Conservation (phyloP, 163 green algal species). For the Volvox carteri region DNA sequence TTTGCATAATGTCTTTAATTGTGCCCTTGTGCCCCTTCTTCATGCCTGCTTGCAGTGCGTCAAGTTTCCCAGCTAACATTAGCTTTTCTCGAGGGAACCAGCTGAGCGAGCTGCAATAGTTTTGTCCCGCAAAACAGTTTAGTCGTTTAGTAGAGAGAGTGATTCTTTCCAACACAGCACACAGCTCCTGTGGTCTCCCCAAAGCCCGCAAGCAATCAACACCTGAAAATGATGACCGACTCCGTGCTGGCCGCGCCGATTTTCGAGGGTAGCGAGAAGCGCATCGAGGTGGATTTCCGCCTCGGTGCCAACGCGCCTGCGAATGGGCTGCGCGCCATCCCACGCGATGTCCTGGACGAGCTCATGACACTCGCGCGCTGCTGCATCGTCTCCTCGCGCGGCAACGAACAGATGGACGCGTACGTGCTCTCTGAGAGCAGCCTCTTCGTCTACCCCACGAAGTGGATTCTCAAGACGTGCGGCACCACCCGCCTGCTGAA, state of each 20-base stretch:
- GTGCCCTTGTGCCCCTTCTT: not conserved
- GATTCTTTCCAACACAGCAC: conserved; percentile 55
- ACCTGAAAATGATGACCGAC: not conserved
- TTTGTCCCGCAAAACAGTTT: conserved; percentile 37
- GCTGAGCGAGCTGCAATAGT: conserved; percentile 49
- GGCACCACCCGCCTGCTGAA: conserved; percentile 95
- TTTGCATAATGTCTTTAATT: not conserved
- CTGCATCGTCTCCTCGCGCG: conserved; percentile 92
- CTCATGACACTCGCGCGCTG: conserved; percentile 93
- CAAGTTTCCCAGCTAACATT: conserved; percentile 57
- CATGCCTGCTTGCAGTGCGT: conserved; percentile 32
- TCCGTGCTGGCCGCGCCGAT: conserved; percentile 74
- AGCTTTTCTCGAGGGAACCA: conserved; percentile 40
- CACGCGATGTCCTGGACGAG: conserved; percentile 87
- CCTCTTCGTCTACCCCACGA: conserved; percentile 96
- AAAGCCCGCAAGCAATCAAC: conserved; percentile 13
- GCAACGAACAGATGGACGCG: conserved; percentile 90
- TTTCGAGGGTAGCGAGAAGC: conserved; percentile 98
- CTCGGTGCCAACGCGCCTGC: conserved; percentile 44
- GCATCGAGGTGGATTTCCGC: conserved; percentile 92
- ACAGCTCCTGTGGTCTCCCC: conserved; percentile 41
- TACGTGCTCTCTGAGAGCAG: conserved; percentile 98
- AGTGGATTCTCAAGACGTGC: conserved; percentile 98
- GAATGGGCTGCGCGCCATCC: conserved; percentile 85
- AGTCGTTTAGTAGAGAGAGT: conserved; percentile 58